Base-by-base conservation (phyloP, 306 rosid genomes). In the Lithocarpus polystachyus region DNA sequence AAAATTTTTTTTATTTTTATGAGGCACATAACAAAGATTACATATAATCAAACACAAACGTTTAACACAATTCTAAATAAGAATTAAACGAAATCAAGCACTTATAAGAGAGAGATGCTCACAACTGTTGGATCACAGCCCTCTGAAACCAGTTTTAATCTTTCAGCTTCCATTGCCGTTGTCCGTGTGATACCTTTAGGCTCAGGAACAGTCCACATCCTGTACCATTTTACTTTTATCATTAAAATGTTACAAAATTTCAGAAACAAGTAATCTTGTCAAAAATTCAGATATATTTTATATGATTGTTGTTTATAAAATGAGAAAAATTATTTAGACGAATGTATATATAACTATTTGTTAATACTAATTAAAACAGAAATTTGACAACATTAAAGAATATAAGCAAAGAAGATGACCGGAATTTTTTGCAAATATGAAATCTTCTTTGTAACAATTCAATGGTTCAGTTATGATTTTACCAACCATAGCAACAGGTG, bases 181-280 rank as follows among this genome's bases (percentile, higher is more conserved):
- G 94, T 82, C 81, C 94, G 78, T 20, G 89, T 75, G 60, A 91
- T 69, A 64, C 86, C 92, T 76, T 78, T 84, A 18, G 90, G 89
- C 81, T 93, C 98, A 40, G 96, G 93, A 76, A 91, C 82, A 75
- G 81, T 85, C 99, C 99, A 93, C 91, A 91, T 89, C 89, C 98
- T 95, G 88, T 54, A 83, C 69, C 77, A 71, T 51, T 28, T 9
- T 26, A 61, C 51, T 73, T 62, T 71, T 80, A 56, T 20, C 75
- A 79, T 81, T 61, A 86, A 76, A 54, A 82, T 55, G 33, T 65
- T 52, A 77, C 11, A 19, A 61, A 57, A 40, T 33, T 51, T 52
- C 26, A 65, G 64, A 15, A 72, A 71, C 35, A 28, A 22, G 20
- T 75, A 48, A 1, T 68, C 26, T 61, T 26, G 29, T 81, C 37